Evolutionary conservation across 2,329 filamentous ascomycete genomes (phyloP), one percentile per base, ranked within the genome.

Genomic region (Thyridium curvatum): DNA sequence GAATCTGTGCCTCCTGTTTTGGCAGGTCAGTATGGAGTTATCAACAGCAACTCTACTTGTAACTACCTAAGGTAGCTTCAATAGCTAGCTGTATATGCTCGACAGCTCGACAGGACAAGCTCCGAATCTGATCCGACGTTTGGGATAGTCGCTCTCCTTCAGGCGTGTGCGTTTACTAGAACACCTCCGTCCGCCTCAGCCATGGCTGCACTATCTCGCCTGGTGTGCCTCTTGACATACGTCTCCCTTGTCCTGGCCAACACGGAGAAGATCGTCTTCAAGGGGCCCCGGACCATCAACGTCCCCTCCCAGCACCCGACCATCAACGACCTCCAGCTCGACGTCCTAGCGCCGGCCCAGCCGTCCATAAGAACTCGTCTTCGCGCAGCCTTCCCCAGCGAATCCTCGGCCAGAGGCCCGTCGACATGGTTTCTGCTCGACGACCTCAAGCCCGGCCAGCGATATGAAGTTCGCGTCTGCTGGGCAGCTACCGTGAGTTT

Each of bases 391-490:
- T 94, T 94, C 55, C 80, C 87, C 10, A 72, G 65, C 7, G 21
- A 26, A 6, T 10, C 21, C 6, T 26, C 21, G 10, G 21, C 71
- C 9, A 58, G 67, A 12, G 87, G 86, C 8, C 63, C 69, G 10
- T 69, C 81, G 37, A 82, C 84, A 18, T 97, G 93, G 93, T 76
- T 89, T 49, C 65, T 91, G 8, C 74, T 98, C 6, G 75, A 84
- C 41, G 66, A 72, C 28, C 69, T 98, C 39, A 70, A 64, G n/a
- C 73, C 78, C 29, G 77, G 79, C 10, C 82, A 84, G 53, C 77
- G 89, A 48, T 96, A 97, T 69, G 93, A 98, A 68, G 75, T 94
- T 35, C 81, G 93, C 39, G 72, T 96, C 43, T 97, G 91, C 65
- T 98, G 91, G 90, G 74, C 88, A 43, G 93, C 93, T 31, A 93